A percentile compares a stretch with the other conserved stretches of the same genome.
These are phyloP conservation scores for Darksidea phi DNA, from an alignment of 495 filamentous ascomycete genomes.

Conservation along the genomic window DNA sequence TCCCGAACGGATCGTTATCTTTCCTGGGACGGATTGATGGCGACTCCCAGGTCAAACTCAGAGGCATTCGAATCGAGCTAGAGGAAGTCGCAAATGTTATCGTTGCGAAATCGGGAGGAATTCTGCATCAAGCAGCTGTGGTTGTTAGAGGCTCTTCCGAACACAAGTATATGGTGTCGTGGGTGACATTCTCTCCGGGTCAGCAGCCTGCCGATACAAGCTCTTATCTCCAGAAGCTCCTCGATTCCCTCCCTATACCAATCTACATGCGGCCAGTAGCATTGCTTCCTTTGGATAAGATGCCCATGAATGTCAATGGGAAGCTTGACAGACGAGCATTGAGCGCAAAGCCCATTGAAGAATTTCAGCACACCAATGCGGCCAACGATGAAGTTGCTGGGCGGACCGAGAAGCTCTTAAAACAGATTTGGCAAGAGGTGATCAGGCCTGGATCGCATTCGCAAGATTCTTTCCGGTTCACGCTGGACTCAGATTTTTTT, in stretches of 20 bases:
- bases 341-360: not conserved
- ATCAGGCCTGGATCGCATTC: not conserved
- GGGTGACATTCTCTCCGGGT: not conserved
- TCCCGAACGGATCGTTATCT: not conserved
- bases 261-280: not conserved
- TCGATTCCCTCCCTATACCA: not conserved
- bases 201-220: too few relatives aligned
- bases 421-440: not conserved
- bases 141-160: not conserved
- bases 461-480: not conserved
- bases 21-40: not conserved
- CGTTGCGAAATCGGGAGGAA: not conserved
- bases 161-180: not conserved
- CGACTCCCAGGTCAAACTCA: not conserved
- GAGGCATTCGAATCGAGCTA: not conserved
- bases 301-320: not conserved
- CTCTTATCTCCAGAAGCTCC: not conserved
- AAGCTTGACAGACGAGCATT: constrained; percentile 2
- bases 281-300: not conserved
- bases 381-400: not conserved
- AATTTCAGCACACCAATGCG: not conserved
- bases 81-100: not conserved
- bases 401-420: not conserved
- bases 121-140: not conserved
- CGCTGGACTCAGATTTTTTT: constrained; percentile 5